Conservation (phyloP, 345 rosid species). For the Aquilaria sinensis region DNA sequence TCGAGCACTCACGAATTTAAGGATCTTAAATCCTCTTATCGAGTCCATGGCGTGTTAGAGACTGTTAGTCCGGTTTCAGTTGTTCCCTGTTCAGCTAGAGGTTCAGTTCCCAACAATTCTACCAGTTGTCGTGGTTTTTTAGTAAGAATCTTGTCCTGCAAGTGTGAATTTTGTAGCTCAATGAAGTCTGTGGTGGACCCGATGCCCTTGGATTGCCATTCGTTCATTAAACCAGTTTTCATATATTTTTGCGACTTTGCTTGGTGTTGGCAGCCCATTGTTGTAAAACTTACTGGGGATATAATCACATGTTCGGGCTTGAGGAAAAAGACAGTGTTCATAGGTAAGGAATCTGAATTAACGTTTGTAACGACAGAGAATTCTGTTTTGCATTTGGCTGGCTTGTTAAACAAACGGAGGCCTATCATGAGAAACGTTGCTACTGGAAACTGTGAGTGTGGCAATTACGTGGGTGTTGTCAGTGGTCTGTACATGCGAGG, state of each 20-base stretch:
- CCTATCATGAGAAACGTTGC: conserved; percentile 17
- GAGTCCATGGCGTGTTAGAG: conserved; percentile 50
- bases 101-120: conserved; percentile 16
- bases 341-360: conserved; percentile 43
- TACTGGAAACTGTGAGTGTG: conserved; percentile 40
- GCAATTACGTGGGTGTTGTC: conserved; percentile 61
- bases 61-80: conserved; percentile 60
- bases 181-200: conserved; percentile 11
- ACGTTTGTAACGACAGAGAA: conserved; percentile 47
- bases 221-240: conserved; percentile 34
- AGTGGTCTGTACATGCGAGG: conserved; percentile 70
- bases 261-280: conserved; percentile 66
- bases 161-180: conserved; percentile 36
- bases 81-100: conserved; percentile 45
- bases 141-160: conserved; percentile 45
- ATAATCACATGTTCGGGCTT: conserved; percentile 40
- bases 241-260: conserved; percentile 63
- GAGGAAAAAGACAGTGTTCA: conserved; percentile 61
- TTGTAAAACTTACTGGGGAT: conserved; percentile 55
- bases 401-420: conserved; percentile 22
- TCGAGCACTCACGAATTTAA: conserved; percentile 17
- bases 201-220: conserved; percentile 15
- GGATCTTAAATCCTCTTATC: conserved; percentile 32
- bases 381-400: conserved; percentile 46
- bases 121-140: conserved; percentile 58